Conservation (phyloP, 345 rosid genomes). For the Acer campestre region DNA sequence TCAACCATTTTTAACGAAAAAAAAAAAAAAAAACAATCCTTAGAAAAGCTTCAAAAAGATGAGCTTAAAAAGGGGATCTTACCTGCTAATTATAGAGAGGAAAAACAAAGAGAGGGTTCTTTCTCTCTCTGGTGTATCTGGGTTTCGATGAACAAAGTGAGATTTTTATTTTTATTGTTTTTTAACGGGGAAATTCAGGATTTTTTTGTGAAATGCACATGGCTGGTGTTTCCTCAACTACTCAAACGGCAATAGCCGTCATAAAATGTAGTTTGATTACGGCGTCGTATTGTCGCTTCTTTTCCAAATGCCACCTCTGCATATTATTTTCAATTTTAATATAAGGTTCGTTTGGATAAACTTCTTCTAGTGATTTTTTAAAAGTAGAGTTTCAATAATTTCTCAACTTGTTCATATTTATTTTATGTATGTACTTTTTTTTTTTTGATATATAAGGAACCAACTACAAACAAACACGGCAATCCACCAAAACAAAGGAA, state of each 20-base stretch:
- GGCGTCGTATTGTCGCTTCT: too few relatives aligned
- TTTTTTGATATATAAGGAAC: too few relatives aligned
- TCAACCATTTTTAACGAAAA: not conserved
- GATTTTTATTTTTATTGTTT: not conserved
- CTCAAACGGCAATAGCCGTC: not conserved
- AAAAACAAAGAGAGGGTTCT: slow-evolving; percentile 2
- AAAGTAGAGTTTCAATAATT: too few relatives aligned
- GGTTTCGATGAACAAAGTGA: not conserved
- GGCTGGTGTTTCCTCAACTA: not conserved
- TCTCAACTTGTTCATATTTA: too few relatives aligned
- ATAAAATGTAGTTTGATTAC: too few relatives aligned
- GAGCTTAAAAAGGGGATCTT: not conserved
- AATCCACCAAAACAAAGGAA: too few relatives aligned
- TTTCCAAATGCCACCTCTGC: too few relatives aligned
- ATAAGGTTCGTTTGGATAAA: too few relatives aligned
- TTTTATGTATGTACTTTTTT: too few relatives aligned
- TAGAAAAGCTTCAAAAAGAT: not conserved
- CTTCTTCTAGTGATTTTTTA: too few relatives aligned
- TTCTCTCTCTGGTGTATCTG: not conserved
- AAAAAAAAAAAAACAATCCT: not conserved
- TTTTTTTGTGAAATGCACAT: not conserved
- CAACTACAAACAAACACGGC: too few relatives aligned
- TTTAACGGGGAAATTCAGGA: not conserved
- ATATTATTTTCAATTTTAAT: too few relatives aligned
- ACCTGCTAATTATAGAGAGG: not conserved